Base-by-base conservation (phyloP, 1,284 basidiomycete species). In the Cryptococcus neoformans region DNA sequence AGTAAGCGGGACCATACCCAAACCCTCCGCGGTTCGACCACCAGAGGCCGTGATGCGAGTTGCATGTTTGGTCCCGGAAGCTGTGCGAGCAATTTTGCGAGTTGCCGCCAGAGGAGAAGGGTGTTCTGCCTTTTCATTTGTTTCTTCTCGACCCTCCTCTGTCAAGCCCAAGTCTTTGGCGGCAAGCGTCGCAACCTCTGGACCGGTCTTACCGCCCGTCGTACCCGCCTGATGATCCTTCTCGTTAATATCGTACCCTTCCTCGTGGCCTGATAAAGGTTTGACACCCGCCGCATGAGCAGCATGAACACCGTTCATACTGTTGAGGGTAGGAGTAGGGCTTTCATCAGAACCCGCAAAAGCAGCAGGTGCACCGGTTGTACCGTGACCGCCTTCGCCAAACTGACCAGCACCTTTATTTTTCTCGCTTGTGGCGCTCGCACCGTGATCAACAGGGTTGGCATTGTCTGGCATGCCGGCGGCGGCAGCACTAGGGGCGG, bases 1-100 rank as follows among this genome's bases (percentile, higher is more conserved):
- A 4, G 51, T 34, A 47, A 72, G 52, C 4, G 68, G 67, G 2
- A 62, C 56, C 68, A 70, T 69, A 3, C 70, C 70, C 39, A 51
- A 39, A 1, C 46, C 63, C 11, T 35, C n/a, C 3, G 62, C 53
- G 14, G 56, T 54, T 4, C 65, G 54, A 6, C 41, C 28, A 0
- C 58, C 64, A 4, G 58, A 11, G 6, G 38, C 40, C 38, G 56
- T 60, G 9, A 44, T 46, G 16, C 50, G 41, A 37, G 55, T 35
- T 2, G 53, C 34, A 12, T 60, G 40, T 4, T 53, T 42, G 5
- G 57, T 63, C n/a, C 63, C 63, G 36, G 57, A 45, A 2, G 59
- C 41, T 17, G 65, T 67, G 3, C 61, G 39, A 12, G 62, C 54
- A 21, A 61, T 10, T 28, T 51, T 56, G 7, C 47, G 17, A 36